Evolutionary conservation across 352 stramenopile species (phyloP).

Genomic region (Thraustochytrium striatum): DNA sequence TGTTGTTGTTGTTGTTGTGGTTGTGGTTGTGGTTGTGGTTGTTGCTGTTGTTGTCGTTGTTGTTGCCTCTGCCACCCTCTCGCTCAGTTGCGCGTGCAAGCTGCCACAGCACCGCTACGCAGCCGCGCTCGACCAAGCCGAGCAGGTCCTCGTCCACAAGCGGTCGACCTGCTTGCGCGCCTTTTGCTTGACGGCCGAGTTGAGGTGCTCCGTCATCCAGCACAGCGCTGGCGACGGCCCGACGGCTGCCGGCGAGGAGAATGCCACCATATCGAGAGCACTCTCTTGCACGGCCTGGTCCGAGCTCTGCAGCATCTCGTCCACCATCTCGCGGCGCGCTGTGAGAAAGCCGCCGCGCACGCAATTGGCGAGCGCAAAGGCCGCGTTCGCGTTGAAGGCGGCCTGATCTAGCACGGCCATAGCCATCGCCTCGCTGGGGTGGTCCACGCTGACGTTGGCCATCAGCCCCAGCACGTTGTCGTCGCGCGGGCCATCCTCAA

Average conservation of each 20-base stretch:
- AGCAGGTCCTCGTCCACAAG: slow-evolving; percentile 5
- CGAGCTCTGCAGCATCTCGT: not conserved
- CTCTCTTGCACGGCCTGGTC: not conserved
- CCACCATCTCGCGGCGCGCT: not conserved
- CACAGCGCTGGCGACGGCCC: not conserved
- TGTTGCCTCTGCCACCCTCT: too few species aligned
- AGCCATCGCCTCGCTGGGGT: not conserved
- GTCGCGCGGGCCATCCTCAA: not conserved
- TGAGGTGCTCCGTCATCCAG: not conserved
- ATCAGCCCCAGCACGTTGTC: slow-evolving; percentile 4
- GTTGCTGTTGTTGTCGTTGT: too few species aligned
- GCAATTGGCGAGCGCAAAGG: not conserved
- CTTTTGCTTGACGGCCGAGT: not conserved
- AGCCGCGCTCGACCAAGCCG: not conserved
- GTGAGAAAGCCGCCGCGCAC: not conserved
- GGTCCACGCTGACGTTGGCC: not conserved
- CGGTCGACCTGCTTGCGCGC: not conserved
- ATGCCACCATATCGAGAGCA: not conserved
- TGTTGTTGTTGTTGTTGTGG: too few species aligned
- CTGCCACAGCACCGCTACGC: slow-evolving; percentile 4
- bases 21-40: too few species aligned
- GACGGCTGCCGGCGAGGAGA: not conserved
- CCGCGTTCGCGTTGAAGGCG: slow-evolving; percentile 1
- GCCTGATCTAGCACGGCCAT: not conserved
- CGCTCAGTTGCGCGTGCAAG: not conserved